Conservation (phyloP, 2,329 filamentous ascomycete genomes). For the Monosporascus sp. region DNA sequence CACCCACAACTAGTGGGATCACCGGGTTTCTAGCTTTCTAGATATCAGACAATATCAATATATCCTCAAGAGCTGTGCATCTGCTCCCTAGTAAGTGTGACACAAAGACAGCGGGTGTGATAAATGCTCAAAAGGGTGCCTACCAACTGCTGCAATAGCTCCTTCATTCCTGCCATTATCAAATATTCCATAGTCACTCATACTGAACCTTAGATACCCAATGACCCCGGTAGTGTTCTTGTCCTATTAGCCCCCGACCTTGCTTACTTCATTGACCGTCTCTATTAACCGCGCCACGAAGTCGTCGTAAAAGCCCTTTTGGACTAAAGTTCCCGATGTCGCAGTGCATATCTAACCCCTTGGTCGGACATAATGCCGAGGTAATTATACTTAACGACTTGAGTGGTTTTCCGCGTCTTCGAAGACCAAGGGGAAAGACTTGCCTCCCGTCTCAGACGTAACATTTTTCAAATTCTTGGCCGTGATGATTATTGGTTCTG, state of each 20-base stretch:
- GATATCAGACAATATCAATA: no score
- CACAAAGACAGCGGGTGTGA: no score
- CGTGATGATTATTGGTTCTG: background rate
- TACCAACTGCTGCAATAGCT: conserved; percentile 61
- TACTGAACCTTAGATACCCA: conserved; percentile 68
- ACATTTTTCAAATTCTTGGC: conserved; percentile 49
- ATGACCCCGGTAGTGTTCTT: conserved; percentile 45
- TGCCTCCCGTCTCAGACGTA: conserved; percentile 63
- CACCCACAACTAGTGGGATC: no score
- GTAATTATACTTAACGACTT: conserved; percentile 57
- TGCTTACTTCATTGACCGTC: conserved; percentile 52
- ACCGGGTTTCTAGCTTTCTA: no score
- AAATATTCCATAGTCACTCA: conserved; percentile 62
- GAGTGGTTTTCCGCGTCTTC: conserved; percentile 60
- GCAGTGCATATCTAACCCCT: conserved; percentile 64
- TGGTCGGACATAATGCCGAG: conserved; percentile 53
- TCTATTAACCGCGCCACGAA: conserved; percentile 61
- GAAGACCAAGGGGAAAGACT: conserved; percentile 60
- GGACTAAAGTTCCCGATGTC: conserved; percentile 59
- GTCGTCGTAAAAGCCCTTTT: conserved; percentile 54
- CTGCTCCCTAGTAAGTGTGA: no score
- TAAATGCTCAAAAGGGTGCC: conserved; percentile 38
- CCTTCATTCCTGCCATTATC: conserved; percentile 64
- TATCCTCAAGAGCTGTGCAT: no score
- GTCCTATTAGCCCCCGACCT: conserved; percentile 66